phyloP scores from a whole-genome alignment of 1,284 basidiomycete species.

The Tremellales sp. region DNA sequence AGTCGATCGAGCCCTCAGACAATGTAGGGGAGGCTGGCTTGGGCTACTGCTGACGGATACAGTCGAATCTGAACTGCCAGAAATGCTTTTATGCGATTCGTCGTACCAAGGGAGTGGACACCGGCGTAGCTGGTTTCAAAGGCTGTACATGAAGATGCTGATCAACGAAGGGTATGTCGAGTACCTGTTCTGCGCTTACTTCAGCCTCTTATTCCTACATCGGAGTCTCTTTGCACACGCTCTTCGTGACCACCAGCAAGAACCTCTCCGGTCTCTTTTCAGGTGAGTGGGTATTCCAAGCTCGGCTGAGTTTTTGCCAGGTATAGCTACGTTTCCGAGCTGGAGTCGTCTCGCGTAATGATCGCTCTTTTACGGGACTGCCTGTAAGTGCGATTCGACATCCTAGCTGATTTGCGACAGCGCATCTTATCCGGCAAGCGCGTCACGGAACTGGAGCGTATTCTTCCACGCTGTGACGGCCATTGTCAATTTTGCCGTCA shows the following conservation, averaged over 20 bases:
- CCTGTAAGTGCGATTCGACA: conserved; percentile 1
- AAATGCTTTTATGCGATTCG: neutral
- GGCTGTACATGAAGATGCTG: conserved; percentile 7
- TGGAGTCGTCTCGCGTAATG: conserved; percentile 13
- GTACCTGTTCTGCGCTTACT: neutral
- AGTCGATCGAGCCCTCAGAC: conserved; percentile 4
- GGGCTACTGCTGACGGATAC: neutral
- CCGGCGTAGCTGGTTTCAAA: conserved; percentile 2
- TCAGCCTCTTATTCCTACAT: conserved; percentile 11
- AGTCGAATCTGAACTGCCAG: conserved; percentile 3
- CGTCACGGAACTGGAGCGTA: conserved; percentile 13
- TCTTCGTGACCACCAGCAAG: conserved; percentile 1
- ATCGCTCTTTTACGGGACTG: conserved; percentile 4
- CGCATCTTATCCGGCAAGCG: neutral
- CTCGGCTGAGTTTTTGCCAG: neutral
- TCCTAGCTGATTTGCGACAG: neutral
- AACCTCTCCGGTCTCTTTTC: conserved; percentile 6
- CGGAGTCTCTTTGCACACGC: conserved; percentile 11
- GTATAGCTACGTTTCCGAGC: conserved; percentile 13
- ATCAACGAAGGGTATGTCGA: conserved; percentile 3
- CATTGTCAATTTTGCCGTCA: conserved; percentile 13
- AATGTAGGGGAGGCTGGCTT: neutral
- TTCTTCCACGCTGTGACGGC: conserved; percentile 17
- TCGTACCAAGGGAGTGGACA: neutral
- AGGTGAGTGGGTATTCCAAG: neutral